Evolutionary conservation across 1,284 basidiomycete genomes (phyloP).

Genomic region (Butyriboletus appendiculatus): DNA sequence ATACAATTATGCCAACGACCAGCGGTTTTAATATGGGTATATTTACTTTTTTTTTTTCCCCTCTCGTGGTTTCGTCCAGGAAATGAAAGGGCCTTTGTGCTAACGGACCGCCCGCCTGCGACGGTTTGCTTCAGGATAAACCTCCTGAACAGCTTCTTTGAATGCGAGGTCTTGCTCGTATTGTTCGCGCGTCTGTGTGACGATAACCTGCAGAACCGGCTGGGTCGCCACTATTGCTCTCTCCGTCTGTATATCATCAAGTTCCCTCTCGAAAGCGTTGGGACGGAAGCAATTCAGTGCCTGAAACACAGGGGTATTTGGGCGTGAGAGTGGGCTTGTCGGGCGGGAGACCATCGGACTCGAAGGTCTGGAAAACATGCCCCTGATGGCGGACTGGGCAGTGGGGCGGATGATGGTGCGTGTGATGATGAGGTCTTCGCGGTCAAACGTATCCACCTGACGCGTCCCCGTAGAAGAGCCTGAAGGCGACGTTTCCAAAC

Average conservation of each 20-base stretch:
- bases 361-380: conserved; percentile 25
- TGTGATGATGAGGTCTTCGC: conserved; percentile 35
- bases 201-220: conserved; percentile 34
- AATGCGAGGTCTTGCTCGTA: conserved; percentile 36
- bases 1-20: conserved; percentile 8
- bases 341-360: conserved; percentile 28
- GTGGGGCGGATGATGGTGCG: conserved; percentile 34
- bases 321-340: conserved; percentile 27
- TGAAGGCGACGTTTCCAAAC: conserved; percentile 3
- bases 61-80: neutral
- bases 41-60: conserved; percentile 10
- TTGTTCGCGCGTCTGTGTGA: conserved; percentile 35
- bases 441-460: conserved; percentile 28
- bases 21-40: neutral
- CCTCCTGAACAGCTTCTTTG: conserved; percentile 32
- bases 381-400: conserved; percentile 14
- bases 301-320: conserved; percentile 26
- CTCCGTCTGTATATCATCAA: conserved; percentile 17
- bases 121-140: conserved; percentile 30
- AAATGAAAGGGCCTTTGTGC: neutral
- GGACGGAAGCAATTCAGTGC: conserved; percentile 33
- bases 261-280: conserved; percentile 25
- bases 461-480: conserved; percentile 4
- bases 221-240: conserved; percentile 10
- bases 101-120: conserved; percentile 15